Evolutionary conservation across 352 stramenopile genomes (phyloP).

Genomic region (Achlya hypogyna): DNA sequence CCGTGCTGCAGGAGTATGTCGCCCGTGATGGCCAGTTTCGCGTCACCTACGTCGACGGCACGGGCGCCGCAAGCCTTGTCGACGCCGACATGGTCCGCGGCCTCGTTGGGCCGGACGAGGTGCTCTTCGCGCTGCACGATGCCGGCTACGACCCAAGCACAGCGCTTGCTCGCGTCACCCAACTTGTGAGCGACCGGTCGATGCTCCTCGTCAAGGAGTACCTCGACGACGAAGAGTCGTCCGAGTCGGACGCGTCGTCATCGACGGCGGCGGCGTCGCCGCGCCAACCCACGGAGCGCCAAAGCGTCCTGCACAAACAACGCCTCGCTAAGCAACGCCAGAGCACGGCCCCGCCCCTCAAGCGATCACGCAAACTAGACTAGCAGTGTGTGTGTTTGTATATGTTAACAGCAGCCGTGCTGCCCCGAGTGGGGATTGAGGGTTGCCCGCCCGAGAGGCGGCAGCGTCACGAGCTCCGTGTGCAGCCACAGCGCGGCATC

Average conservation of each 20-base stretch:
- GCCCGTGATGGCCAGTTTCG: neutral
- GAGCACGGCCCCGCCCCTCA: neutral
- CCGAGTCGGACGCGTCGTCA: neutral
- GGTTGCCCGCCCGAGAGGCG: neutral
- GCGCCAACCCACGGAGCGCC: neutral
- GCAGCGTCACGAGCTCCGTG: constrained; percentile 24
- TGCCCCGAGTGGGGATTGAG: neutral
- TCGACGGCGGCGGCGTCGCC: constrained; percentile 1
- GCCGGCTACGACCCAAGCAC: constrained; percentile 8
- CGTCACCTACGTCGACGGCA: constrained; percentile 10
- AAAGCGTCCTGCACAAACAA: neutral
- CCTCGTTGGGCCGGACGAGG: constrained; percentile 11
- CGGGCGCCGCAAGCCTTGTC: neutral
- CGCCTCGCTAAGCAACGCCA: constrained; percentile 4
- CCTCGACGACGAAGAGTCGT: neutral
- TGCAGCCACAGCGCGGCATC: constrained; percentile 61
- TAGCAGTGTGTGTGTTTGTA: constrained; percentile 8
- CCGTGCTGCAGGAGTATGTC: constrained; percentile 2
- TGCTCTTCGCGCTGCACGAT: constrained; percentile 15
- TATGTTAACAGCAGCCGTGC: neutral
- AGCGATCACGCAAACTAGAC: neutral
- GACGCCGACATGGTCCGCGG: neutral
- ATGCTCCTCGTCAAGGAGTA: neutral
- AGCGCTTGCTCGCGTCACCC: neutral
- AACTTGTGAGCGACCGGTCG: neutral